phyloP scores from a whole-genome alignment of 805 yeast genomes.

The Wickerhamomyces sydowiorum region DNA sequence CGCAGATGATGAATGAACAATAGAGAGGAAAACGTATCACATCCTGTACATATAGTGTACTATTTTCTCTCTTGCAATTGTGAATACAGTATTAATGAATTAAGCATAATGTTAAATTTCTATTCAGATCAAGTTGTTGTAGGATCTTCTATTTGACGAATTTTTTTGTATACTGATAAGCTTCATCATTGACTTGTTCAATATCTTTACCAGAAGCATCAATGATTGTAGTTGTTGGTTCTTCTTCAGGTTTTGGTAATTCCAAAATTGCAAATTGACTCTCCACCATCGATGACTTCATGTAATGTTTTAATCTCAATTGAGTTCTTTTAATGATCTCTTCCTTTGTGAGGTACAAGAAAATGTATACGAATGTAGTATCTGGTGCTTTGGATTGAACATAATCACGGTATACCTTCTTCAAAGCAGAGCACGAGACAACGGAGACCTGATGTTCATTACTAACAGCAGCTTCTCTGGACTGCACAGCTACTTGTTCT shows the following conservation, averaged over 20 bases:
- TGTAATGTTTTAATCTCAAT: conserved; percentile 69
- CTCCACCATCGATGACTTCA: conserved; percentile 81
- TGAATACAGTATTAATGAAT: no score
- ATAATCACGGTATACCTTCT: conserved; percentile 62
- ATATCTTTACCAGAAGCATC: conserved; percentile 23
- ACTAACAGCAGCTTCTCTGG: conserved; percentile 34
- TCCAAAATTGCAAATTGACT: conserved; percentile 75
- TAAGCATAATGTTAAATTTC: no score
- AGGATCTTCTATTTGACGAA: background rate
- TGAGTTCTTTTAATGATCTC: conserved; percentile 57
- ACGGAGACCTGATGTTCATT: conserved; percentile 32
- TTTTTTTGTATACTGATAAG: conserved; percentile 7
- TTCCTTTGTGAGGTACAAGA: conserved; percentile 59
- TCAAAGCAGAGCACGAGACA: conserved; percentile 83
- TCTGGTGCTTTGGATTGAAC: conserved; percentile 34
- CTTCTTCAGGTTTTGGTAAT: conserved; percentile 46
- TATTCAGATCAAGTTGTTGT: no score
- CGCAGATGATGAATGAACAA: no score
- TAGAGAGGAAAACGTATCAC: no score
- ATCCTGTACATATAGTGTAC: no score
- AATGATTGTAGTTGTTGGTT: conserved; percentile 24
- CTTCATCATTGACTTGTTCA: conserved; percentile 8
- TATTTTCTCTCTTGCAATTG: no score
- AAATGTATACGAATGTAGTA: conserved; percentile 51
- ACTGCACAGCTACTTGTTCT: conserved; percentile 35